A percentile compares a stretch with the other conserved stretches of the same genome.
These are phyloP conservation scores for Oryza glumipatula DNA, from an alignment of 176 grass and related monocot species.

Conservation along the genomic window DNA sequence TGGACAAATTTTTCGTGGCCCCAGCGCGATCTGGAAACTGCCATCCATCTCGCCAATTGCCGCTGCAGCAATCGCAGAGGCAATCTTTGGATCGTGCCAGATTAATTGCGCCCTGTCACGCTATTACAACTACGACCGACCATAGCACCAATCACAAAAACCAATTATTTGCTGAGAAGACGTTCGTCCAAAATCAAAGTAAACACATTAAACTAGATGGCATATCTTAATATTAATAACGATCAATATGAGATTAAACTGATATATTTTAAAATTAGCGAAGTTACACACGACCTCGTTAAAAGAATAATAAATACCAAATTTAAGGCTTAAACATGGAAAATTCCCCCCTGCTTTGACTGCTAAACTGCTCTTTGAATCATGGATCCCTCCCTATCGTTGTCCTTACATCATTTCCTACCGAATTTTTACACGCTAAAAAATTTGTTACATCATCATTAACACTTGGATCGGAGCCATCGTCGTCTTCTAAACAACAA, in stretches of 20 bases:
- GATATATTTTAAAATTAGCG: too few species aligned
- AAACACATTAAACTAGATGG: background rate
- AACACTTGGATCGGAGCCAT: conserved; percentile 13
- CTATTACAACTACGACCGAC: background rate
- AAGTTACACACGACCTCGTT: too few species aligned
- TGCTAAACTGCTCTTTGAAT: conserved; percentile 10
- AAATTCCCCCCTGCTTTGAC: background rate
- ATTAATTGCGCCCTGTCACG: background rate
- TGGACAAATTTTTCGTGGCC: background rate
- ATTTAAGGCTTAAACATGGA: too few species aligned
- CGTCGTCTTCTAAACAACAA: background rate
- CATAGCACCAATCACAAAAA: background rate
- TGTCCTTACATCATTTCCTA: conserved; percentile 8
- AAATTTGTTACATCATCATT: conserved; percentile 29
- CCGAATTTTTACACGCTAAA: conserved; percentile 27
- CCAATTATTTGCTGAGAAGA: too few species aligned
- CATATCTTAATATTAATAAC: too few species aligned
- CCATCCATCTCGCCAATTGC: background rate
- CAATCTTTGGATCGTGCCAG: background rate
- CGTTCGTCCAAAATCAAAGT: background rate
- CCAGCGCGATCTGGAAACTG: background rate
- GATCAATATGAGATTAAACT: too few species aligned
- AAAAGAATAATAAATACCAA: too few species aligned
- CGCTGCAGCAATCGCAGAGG: too few species aligned
- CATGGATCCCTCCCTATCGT: background rate